These are phyloP conservation scores for Neurospora hispaniola DNA, from an alignment of 495 filamentous ascomycete genomes.

Conservation along the genomic window DNA sequence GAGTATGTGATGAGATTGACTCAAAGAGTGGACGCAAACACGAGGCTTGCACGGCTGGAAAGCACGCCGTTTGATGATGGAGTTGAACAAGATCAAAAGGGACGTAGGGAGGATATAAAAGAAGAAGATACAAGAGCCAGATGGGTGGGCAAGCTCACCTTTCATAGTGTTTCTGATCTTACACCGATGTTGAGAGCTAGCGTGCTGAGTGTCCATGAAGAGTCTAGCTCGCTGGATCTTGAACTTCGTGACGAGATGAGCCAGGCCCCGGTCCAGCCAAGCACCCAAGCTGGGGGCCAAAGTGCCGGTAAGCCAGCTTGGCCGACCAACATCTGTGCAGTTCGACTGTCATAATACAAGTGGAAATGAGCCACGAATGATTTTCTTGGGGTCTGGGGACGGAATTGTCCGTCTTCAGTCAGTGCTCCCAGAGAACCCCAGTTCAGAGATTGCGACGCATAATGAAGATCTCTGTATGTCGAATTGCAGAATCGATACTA, in stretches of 20 bases:
- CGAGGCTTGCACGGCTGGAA: slow-evolving; percentile 30
- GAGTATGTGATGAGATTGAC: slow-evolving; percentile 19
- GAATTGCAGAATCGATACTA: not conserved
- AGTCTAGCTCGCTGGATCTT: not conserved
- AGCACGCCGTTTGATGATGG: slow-evolving; percentile 24
- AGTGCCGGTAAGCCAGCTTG: not conserved
- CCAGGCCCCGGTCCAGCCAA: not conserved
- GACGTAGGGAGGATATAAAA: slow-evolving; percentile 6
- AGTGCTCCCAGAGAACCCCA: not conserved
- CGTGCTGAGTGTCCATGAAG: not conserved
- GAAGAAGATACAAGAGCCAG: slow-evolving; percentile 6
- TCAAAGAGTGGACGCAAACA: slow-evolving; percentile 40
- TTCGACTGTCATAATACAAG: not conserved
- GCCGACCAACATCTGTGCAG: not conserved
- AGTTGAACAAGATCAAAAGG: slow-evolving; percentile 17
- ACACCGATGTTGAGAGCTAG: not conserved
- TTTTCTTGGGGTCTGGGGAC: not conserved
- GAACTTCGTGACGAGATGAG: not conserved
- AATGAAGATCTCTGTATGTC: not conserved
- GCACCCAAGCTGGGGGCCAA: not conserved
- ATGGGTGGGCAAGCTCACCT: slow-evolving; percentile 7
- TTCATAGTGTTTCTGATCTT: slow-evolving; percentile 8
- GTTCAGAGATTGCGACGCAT: not conserved
- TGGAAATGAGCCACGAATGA: not conserved
- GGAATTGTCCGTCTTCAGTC: not conserved